These are phyloP conservation scores for Scheffersomyces parashehatae DNA, from an alignment of 1,139 yeast genomes.

Conservation along the genomic window DNA sequence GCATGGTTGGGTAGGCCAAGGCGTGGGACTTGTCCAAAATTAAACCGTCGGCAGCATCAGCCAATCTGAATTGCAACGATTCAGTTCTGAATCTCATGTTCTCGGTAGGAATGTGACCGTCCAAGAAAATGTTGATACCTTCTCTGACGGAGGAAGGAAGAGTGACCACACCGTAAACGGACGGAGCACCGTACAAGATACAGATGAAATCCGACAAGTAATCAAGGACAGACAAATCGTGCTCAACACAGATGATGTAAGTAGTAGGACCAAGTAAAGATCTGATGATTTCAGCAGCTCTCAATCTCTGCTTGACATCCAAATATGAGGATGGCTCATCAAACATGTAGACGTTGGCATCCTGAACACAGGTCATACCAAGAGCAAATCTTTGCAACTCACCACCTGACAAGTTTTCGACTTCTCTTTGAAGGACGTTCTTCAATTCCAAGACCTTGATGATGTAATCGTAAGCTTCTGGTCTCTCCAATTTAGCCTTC, in stretches of 20 bases:
- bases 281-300: constrained; percentile 94
- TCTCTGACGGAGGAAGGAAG: constrained; percentile 95
- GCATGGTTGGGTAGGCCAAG: constrained; percentile 76
- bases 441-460: constrained; percentile 70
- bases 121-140: constrained; percentile 96
- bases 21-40: constrained; percentile 78
- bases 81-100: constrained; percentile 96
- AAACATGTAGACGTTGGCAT: constrained; percentile 96
- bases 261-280: constrained; percentile 72
- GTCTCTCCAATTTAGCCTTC: constrained; percentile 70
- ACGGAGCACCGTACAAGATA: constrained; percentile 95
- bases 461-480: constrained; percentile 59
- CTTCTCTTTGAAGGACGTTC: constrained; percentile 79
- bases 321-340: constrained; percentile 98
- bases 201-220: constrained; percentile 95
- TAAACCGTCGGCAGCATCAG: constrained; percentile 85
- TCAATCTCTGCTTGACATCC: constrained; percentile 97
- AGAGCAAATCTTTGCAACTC: constrained; percentile 97
- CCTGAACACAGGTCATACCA: constrained; percentile 95
- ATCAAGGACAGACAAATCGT: constrained; percentile 95
- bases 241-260: constrained; percentile 95
- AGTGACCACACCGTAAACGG: constrained; percentile 97
- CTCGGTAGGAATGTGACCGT: constrained; percentile 96
- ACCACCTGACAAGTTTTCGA: constrained; percentile 92
- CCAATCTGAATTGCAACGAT: constrained; percentile 87